Evolutionary conservation across 169 alveolate species (phyloP), one percentile per base, ranked within the genome.

Genomic region (Cryptosporidium muris): DNA sequence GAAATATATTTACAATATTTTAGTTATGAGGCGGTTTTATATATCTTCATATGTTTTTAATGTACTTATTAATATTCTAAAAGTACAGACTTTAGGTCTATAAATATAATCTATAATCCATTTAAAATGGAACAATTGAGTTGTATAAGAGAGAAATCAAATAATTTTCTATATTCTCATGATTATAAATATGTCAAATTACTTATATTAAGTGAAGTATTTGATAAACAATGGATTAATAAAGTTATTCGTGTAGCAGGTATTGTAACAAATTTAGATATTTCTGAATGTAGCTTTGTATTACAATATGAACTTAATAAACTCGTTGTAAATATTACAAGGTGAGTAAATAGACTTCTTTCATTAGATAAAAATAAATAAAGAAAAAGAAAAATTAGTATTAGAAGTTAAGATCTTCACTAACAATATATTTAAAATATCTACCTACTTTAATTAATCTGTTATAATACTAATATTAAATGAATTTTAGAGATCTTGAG

Each of bases 171-270:
- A 25, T 25, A 25, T 25, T 16, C 40, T 6, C 4, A n/a, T 60
- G 51, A 34, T 36, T 51, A 66, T 34, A 54, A 51, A 6, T 53
- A 42, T 47, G 34, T 53, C 11, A 60, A 45, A 51, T 14, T 48
- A 4, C 51, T 74, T 7, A 37, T 74, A 8, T n/a, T 74, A 51
- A 52, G 60, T 48, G 85, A 74, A 36, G 62, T 74, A 37, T 45
- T 58, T 8, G 68, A 68, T 9, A 16, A 6, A 34, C 16, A 40
- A 25, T 43, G 38, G n/a, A 34, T 43, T 2, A 47, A 36, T 4
- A 74, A 58, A 40, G 60, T 37, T 3, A 49, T 74, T 25, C 40
- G 85, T 16, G 85, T 74, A 7, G 85, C 85, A 37, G 85, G 85
- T 12, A 74, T 74, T 36, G 68, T 74, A 7, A 74, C 14, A n/a